Percentiles rank a stretch among this genome's conserved stretches.
Evolutionary conservation across 176 grass and related monocot species (phyloP).

Genomic region (Oryza meyeriana): DNA sequence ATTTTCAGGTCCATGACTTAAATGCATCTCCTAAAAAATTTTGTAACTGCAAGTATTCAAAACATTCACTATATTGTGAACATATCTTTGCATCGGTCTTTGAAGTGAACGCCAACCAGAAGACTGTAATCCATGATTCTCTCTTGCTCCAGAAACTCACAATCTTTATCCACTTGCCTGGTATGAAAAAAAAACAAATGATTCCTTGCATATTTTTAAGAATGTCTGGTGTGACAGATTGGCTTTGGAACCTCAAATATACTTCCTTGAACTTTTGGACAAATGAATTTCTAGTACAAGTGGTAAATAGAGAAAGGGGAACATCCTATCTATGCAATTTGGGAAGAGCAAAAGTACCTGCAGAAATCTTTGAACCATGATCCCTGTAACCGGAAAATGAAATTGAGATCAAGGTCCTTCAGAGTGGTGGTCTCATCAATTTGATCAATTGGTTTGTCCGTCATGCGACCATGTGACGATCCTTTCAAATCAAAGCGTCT

Average conservation of each 20-base stretch:
- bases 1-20: constrained; percentile 14
- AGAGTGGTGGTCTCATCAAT: constrained; percentile 71
- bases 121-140: constrained; percentile 98
- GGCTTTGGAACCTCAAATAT: not conserved
- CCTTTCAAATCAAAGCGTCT: constrained; percentile 47
- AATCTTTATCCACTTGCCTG: constrained; percentile 91
- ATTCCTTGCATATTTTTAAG: not conserved
- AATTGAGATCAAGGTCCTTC: constrained; percentile 92
- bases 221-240: not conserved
- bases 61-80: not conserved
- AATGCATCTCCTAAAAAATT: not conserved
- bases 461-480: constrained; percentile 77
- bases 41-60: not conserved
- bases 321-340: not conserved
- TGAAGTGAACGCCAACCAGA: constrained; percentile 85
- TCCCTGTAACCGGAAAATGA: constrained; percentile 64
- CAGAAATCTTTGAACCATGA: constrained; percentile 70
- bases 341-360: constrained; percentile 36
- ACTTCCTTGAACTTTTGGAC: not conserved
- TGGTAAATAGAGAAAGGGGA: not conserved
- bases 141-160: constrained; percentile 83
- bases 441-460: constrained; percentile 73
- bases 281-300: not conserved
- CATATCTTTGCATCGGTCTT: constrained; percentile 60
- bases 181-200: constrained; percentile 13